Evolutionary conservation across 2,329 filamentous ascomycete species (phyloP).

Genomic region (Chrysoporthe austroafricana): DNA sequence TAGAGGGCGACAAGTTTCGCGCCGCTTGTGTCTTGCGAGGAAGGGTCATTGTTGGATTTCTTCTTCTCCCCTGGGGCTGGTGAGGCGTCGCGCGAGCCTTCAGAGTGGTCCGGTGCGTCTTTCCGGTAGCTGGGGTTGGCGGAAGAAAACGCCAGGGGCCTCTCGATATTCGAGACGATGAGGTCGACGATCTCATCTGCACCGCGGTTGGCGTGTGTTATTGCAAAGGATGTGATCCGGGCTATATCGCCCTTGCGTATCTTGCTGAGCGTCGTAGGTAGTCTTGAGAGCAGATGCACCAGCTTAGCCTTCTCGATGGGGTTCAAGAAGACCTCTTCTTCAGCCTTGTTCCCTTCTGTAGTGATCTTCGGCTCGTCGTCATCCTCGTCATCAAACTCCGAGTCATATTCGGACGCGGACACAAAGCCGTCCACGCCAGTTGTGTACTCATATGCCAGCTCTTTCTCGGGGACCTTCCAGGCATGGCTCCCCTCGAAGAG

Average conservation of each 20-base stretch:
- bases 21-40: slow-evolving; percentile 63
- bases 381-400: slow-evolving; percentile 79
- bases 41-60: slow-evolving; percentile 27
- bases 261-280: slow-evolving; percentile 75
- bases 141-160: slow-evolving; percentile 73
- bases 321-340: slow-evolving; percentile 70
- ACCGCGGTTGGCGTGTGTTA: slow-evolving; percentile 81
- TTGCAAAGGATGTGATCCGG: slow-evolving; percentile 83
- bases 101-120: slow-evolving; percentile 42
- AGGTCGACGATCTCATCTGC: slow-evolving; percentile 91
- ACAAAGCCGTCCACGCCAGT: slow-evolving; percentile 79
- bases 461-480: slow-evolving; percentile 77
- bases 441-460: slow-evolving; percentile 79
- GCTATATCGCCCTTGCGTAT: slow-evolving; percentile 86
- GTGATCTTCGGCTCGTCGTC: slow-evolving; percentile 60
- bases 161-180: slow-evolving; percentile 79
- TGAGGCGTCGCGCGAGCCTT: slow-evolving; percentile 42
- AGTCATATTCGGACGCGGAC: slow-evolving; percentile 83
- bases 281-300: slow-evolving; percentile 77
- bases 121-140: slow-evolving; percentile 65
- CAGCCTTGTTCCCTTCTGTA: slow-evolving; percentile 42
- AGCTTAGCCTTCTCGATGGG: slow-evolving; percentile 85
- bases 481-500: slow-evolving; percentile 77
- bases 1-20: slow-evolving; percentile 83
- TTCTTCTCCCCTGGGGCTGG: slow-evolving; percentile 43